Percentiles rank a stretch among this genome's conserved stretches.
Conservation (phyloP, 495 filamentous ascomycete genomes). For the Lichina pygmaea region DNA sequence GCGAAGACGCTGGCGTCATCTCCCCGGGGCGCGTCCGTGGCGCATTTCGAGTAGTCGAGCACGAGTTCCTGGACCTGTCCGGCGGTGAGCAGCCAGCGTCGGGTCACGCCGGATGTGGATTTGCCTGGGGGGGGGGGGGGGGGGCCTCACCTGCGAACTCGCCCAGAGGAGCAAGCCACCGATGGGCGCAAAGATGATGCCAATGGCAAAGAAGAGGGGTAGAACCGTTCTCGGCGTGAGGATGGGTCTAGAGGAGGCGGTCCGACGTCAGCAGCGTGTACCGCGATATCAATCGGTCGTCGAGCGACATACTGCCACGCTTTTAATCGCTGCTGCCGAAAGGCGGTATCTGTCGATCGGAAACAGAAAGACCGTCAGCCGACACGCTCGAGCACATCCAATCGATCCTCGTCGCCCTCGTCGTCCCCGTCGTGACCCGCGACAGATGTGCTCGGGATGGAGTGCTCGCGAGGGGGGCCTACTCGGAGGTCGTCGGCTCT, state of each 20-base stretch:
- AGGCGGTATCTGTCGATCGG: slow-evolving; percentile 43
- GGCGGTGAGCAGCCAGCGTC: too few species aligned
- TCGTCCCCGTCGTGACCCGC: too few species aligned
- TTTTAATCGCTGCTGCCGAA: slow-evolving; percentile 73
- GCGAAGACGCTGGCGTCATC: slow-evolving; percentile 5
- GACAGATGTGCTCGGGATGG: not conserved
- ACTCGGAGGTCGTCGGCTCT: slow-evolving; percentile 49
- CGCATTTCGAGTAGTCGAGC: slow-evolving; percentile 74
- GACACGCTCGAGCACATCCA: not conserved
- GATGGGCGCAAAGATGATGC: slow-evolving; percentile 68
- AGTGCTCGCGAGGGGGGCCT: not conserved
- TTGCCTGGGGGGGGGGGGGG: not conserved
- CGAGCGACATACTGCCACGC: slow-evolving; percentile 57
- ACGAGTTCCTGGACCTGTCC: slow-evolving; percentile 63
- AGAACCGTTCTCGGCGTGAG: slow-evolving; percentile 80
- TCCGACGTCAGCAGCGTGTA: not conserved
- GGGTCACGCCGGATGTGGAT: not conserved
- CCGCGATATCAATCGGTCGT: slow-evolving; percentile 3
- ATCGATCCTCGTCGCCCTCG: not conserved
- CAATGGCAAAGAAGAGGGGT: slow-evolving; percentile 66
- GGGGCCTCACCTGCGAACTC: slow-evolving; percentile 31
- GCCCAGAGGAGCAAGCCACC: slow-evolving; percentile 67
- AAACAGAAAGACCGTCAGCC: not conserved
- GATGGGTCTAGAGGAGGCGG: slow-evolving; percentile 35
- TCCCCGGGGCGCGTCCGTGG: slow-evolving; percentile 17